Conservation (phyloP, 129 eudicot genomes). For the Pittosporum tobira region DNA sequence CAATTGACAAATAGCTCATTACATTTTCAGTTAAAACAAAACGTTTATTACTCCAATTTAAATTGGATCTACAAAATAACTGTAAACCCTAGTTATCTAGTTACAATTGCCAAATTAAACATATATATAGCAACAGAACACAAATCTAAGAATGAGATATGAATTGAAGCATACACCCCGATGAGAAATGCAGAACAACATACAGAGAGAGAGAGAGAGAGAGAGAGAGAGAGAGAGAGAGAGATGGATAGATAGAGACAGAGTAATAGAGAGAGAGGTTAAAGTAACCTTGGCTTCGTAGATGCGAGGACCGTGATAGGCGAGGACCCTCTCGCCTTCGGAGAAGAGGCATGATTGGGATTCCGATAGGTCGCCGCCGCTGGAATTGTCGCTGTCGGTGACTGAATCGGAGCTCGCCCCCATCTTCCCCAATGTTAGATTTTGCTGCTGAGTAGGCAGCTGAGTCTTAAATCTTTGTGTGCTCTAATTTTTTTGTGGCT, state of each 20-base stretch:
- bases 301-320: constrained; percentile 76
- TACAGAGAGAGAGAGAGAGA: background rate
- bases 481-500: too few species aligned
- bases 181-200: background rate
- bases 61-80: background rate
- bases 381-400: constrained; percentile 64
- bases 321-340: constrained; percentile 78
- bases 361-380: constrained; percentile 53
- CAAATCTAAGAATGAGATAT: background rate
- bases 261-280: background rate
- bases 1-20: too few species aligned
- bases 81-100: background rate
- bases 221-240: background rate
- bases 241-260: constrained; percentile 6
- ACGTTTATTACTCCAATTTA: too few species aligned
- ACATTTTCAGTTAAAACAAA: too few species aligned
- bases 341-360: constrained; percentile 38
- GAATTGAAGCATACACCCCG: too few species aligned
- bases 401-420: constrained; percentile 59
- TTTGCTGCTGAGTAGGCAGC: too few species aligned
- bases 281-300: constrained; percentile 65
- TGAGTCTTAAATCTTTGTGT: too few species aligned
- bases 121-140: too few species aligned
- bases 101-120: constrained; percentile 6
- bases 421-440: background rate